Percentiles rank a stretch among this genome's conserved stretches.
Conservation (phyloP, 2,329 filamentous ascomycete species). For the Stromatinia cepivora region DNA sequence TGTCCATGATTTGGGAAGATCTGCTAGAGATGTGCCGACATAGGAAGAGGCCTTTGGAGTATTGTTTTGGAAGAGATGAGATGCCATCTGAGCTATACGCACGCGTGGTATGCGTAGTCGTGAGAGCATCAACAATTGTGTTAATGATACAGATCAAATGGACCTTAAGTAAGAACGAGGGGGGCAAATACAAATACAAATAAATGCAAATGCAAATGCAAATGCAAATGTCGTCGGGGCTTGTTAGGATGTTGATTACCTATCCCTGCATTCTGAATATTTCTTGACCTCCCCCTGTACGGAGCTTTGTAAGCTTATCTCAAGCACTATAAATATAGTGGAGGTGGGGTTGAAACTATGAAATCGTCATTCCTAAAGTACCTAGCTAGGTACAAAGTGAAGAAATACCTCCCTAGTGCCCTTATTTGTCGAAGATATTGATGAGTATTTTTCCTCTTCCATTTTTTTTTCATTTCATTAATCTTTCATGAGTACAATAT, state of each 20-base stretch:
- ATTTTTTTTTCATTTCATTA: no score
- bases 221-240: no score
- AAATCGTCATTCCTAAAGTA: no score
- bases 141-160: neutral
- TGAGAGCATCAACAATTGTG: slow-evolving; percentile 37
- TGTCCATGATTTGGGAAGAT: slow-evolving; percentile 64
- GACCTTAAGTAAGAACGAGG: neutral
- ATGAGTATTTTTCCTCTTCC: neutral
- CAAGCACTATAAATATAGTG: no score
- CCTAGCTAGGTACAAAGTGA: no score
- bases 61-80: slow-evolving; percentile 42
- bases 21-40: slow-evolving; percentile 45
- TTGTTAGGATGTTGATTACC: no score
- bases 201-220: no score
- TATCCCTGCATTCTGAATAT: no score
- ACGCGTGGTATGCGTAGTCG: slow-evolving; percentile 39
- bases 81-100: slow-evolving; percentile 48
- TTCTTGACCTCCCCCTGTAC: no score
- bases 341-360: no score
- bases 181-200: no score
- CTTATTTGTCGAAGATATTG: neutral
- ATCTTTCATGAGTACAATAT: neutral
- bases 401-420: neutral
- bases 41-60: slow-evolving; percentile 24
- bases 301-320: no score